These are phyloP conservation scores for Turnera subulata DNA, from an alignment of 345 rosid species.

Conservation along the genomic window DNA sequence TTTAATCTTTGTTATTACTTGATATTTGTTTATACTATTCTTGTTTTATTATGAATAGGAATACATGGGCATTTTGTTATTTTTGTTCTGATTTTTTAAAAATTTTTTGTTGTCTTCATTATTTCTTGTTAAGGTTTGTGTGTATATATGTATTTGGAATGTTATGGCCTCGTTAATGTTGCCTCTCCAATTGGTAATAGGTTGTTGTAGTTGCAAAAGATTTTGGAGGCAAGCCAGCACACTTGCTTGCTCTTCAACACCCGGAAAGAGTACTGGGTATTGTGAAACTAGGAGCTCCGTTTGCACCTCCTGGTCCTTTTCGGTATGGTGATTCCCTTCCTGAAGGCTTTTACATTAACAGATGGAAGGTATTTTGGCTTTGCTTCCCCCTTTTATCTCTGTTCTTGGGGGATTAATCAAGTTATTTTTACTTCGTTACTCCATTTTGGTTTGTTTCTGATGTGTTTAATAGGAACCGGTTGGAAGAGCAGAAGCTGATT, in stretches of 20 bases:
- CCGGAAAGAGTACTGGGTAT: conserved; percentile 43
- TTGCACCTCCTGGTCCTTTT: conserved; percentile 21
- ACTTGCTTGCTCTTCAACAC: conserved; percentile 37
- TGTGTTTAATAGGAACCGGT: conserved; percentile 35
- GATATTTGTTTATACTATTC: too few relatives aligned
- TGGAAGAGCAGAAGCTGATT: conserved; percentile 64
- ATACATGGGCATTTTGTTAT: too few relatives aligned
- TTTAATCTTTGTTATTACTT: too few relatives aligned
- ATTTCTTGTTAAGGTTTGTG: too few relatives aligned
- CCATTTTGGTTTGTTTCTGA: neutral
- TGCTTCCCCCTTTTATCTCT: neutral
- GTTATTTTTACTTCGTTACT: neutral
- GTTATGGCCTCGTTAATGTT: too few relatives aligned
- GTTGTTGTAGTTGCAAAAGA: conserved; percentile 52
- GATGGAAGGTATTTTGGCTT: conserved; percentile 43
- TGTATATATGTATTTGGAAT: too few relatives aligned
- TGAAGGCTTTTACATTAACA: conserved; percentile 45
- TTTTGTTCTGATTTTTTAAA: too few relatives aligned
- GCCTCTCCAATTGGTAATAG: conserved; percentile 17
- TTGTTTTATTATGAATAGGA: too few relatives aligned
- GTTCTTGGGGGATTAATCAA: too few relatives aligned
- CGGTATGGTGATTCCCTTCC: conserved; percentile 31
- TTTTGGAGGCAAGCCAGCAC: conserved; percentile 42
- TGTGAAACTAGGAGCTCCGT: conserved; percentile 48
- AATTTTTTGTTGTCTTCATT: too few relatives aligned